Conservation (phyloP, 768 basidiomycete species). For the Calocera viscosa region DNA sequence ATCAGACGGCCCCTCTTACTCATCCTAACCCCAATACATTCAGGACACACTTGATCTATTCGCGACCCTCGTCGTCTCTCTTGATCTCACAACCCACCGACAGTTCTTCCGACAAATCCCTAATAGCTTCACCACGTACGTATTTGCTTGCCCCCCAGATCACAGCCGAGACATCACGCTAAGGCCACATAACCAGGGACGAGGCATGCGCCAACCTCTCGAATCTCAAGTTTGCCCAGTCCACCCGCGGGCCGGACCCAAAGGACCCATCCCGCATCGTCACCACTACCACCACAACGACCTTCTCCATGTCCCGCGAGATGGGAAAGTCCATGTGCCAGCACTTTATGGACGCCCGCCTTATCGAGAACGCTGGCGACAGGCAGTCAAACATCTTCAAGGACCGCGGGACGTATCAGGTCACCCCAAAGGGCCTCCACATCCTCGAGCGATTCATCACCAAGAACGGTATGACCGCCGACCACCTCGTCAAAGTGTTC, state of each 20-base stretch:
- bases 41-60: constrained; percentile 98
- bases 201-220: constrained; percentile 89
- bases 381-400: constrained; percentile 83
- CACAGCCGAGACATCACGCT: constrained; percentile 10
- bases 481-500: constrained; percentile 83
- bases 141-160: constrained; percentile 20
- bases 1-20: background rate
- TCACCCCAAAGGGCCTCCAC: constrained; percentile 96
- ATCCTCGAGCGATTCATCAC: constrained; percentile 99
- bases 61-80: constrained; percentile 88
- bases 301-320: constrained; percentile 98
- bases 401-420: constrained; percentile 88
- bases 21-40: background rate
- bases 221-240: constrained; percentile 96
- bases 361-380: constrained; percentile 94
- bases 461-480: constrained; percentile 95
- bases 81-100: constrained; percentile 77
- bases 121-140: constrained; percentile 92
- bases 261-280: constrained; percentile 95
- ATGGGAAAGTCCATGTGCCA: constrained; percentile 99
- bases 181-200: constrained; percentile 42
- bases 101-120: constrained; percentile 93
- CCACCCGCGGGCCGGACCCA: constrained; percentile 95
- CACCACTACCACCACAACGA: constrained; percentile 98
- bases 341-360: constrained; percentile 97